phyloP scores from a whole-genome alignment of 202 grass and related monocot genomes.

The Saccharum hybrid region DNA sequence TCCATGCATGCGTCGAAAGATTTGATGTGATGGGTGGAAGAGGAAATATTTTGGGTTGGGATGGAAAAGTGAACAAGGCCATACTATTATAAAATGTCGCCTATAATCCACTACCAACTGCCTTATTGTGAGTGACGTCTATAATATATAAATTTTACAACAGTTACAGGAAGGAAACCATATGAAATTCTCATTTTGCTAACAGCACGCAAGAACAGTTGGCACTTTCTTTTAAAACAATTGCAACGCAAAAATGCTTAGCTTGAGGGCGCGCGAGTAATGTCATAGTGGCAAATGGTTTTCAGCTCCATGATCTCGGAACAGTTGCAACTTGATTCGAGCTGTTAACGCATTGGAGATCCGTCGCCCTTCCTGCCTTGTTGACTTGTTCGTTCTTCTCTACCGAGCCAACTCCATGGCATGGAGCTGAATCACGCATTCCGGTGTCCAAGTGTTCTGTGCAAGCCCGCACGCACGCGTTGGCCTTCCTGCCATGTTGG shows the following conservation, averaged over 20 bases:
- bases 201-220: neutral
- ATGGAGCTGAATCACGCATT: too few species aligned
- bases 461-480: neutral
- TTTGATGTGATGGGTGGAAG: too few species aligned
- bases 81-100: neutral
- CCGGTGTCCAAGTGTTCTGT: neutral
- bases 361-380: neutral
- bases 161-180: neutral
- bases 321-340: neutral
- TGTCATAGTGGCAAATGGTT: neutral
- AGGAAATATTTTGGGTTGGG: too few species aligned
- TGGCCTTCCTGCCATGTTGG: neutral
- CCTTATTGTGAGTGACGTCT: neutral
- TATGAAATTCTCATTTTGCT: neutral
- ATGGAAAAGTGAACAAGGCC: too few species aligned
- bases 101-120: neutral
- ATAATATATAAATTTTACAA: neutral
- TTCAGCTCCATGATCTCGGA: neutral
- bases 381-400: neutral
- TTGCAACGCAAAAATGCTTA: neutral
- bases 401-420: too few species aligned
- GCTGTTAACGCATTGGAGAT: neutral
- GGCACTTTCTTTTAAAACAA: neutral
- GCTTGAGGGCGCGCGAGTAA: neutral
- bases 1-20: too few species aligned